phyloP scores from a whole-genome alignment of 805 yeast genomes.

The Metschnikowia reukaufii region DNA sequence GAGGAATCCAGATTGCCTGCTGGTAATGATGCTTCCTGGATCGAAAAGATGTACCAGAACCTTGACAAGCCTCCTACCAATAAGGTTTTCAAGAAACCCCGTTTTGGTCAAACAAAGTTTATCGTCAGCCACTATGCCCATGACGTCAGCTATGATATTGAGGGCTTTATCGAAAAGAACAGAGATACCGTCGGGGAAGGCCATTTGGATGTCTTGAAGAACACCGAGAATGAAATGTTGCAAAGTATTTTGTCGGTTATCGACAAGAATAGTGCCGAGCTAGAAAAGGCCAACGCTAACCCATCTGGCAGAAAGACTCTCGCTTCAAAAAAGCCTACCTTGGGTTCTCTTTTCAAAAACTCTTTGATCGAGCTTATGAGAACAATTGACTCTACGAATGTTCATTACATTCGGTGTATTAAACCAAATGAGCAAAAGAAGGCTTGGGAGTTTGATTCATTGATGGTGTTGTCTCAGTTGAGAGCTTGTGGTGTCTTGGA shows the following conservation, averaged over 20 bases:
- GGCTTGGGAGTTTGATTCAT: constrained; percentile 94
- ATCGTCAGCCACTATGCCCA: constrained; percentile 92
- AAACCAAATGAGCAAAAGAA: constrained; percentile 92
- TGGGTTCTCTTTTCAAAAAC: constrained; percentile 90
- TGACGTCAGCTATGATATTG: constrained; percentile 88
- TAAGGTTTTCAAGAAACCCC: constrained; percentile 83
- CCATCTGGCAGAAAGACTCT: constrained; percentile 39
- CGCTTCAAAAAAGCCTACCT: constrained; percentile 78
- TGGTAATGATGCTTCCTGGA: constrained; percentile 91
- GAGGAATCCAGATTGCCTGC: constrained; percentile 95
- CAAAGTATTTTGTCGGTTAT: constrained; percentile 62
- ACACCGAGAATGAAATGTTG: constrained; percentile 66
- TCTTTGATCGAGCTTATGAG: constrained; percentile 91
- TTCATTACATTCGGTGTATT: constrained; percentile 94
- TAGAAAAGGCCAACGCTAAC: constrained; percentile 38
- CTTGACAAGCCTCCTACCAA: constrained; percentile 76
- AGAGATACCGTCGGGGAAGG: constrained; percentile 98
- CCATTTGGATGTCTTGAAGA: constrained; percentile 78
- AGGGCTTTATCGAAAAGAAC: constrained; percentile 94
- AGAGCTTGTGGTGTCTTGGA: constrained; percentile 99
- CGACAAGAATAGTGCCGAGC: constrained; percentile 56
- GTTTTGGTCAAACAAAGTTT: constrained; percentile 90
- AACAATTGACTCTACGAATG: constrained; percentile 92
- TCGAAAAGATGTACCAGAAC: constrained; percentile 83
- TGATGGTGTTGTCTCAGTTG: constrained; percentile 91